Evolutionary conservation across 352 stramenopile species (phyloP).

Genomic region (Elongisporangium anandrum): DNA sequence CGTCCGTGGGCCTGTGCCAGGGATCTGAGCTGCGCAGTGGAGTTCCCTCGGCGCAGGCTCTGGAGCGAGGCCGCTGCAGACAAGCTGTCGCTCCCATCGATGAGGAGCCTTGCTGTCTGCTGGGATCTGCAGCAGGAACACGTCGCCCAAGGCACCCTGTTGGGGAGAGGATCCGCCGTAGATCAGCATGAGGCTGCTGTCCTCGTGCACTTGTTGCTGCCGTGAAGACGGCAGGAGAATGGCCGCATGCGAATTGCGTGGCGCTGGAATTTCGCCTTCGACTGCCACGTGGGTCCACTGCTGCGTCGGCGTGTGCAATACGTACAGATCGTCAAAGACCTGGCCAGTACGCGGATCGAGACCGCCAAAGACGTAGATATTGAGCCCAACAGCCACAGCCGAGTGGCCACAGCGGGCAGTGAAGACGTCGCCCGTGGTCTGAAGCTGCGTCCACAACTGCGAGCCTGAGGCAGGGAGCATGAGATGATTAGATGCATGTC

Average conservation of each 20-base stretch:
- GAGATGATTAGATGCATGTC: not conserved
- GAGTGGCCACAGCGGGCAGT: conserved; percentile 62
- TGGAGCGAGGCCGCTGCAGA: not conserved
- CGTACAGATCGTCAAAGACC: conserved; percentile 53
- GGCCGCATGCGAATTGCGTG: conserved; percentile 56
- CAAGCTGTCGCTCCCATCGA: not conserved
- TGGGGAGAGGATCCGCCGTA: conserved; percentile 61
- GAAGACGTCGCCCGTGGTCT: conserved; percentile 14
- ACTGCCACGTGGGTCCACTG: conserved; percentile 25
- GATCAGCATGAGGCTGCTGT: conserved; percentile 33
- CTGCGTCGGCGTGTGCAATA: conserved; percentile 40
- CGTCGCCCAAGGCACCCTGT: conserved; percentile 41
- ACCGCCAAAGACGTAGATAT: conserved; percentile 59
- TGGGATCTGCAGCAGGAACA: conserved; percentile 45
- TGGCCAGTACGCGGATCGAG: conserved; percentile 31
- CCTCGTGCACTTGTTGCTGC: not conserved
- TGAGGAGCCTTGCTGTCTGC: not conserved
- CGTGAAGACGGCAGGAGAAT: conserved; percentile 19
- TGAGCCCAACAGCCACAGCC: conserved; percentile 30
- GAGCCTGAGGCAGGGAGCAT: conserved; percentile 3
- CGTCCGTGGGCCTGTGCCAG: conserved; percentile 2
- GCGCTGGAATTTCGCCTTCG: conserved; percentile 30
- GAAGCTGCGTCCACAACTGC: conserved; percentile 18
- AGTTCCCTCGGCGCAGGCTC: conserved; percentile 25
- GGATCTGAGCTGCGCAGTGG: conserved; percentile 22